Conservation (phyloP, 2,329 filamentous ascomycete species). For the Clonostachys solani region DNA sequence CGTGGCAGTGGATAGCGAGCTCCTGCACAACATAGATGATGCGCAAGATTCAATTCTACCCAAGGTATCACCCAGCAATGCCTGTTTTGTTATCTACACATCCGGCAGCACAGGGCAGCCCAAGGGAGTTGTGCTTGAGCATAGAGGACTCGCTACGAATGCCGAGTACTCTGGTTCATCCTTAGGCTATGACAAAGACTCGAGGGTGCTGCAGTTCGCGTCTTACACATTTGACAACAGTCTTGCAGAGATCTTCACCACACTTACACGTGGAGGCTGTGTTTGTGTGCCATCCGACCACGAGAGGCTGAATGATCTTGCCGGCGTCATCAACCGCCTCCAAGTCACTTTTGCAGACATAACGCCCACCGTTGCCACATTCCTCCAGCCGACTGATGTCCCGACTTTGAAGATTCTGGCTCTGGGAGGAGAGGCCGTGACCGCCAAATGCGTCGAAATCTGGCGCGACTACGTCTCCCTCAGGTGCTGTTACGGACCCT, state of each 20-base stretch:
- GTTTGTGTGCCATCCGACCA: constrained; percentile 8
- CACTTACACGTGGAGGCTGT: constrained; percentile 4
- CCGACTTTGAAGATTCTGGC: constrained; percentile 4
- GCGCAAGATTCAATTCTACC: background rate
- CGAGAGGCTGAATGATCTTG: constrained; percentile 8
- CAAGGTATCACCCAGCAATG: constrained; percentile 12
- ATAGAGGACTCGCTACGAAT: constrained; percentile 3
- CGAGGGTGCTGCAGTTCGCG: constrained; percentile 6
- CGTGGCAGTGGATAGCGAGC: constrained; percentile 4
- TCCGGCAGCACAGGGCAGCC: constrained; percentile 55
- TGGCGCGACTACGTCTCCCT: constrained; percentile 2
- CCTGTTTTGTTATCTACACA: constrained; percentile 38
- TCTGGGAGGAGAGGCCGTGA: constrained; percentile 5
- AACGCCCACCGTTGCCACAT: constrained; percentile 7
- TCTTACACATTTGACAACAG: constrained; percentile 10
- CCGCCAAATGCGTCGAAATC: constrained; percentile 4
- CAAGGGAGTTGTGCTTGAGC: constrained; percentile 34
- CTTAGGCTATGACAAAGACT: constrained; percentile 2
- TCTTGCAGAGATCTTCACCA: constrained; percentile 6
- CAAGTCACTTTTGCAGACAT: constrained; percentile 7
- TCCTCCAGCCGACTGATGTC: constrained; percentile 5
- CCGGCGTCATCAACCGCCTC: constrained; percentile 5
- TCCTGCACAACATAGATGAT: background rate
- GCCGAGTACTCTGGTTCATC: constrained; percentile 1
- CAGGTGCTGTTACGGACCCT: constrained; percentile 4